Base-by-base conservation (phyloP, 179 eudicot genomes). In the Vitellaria paradoxa region DNA sequence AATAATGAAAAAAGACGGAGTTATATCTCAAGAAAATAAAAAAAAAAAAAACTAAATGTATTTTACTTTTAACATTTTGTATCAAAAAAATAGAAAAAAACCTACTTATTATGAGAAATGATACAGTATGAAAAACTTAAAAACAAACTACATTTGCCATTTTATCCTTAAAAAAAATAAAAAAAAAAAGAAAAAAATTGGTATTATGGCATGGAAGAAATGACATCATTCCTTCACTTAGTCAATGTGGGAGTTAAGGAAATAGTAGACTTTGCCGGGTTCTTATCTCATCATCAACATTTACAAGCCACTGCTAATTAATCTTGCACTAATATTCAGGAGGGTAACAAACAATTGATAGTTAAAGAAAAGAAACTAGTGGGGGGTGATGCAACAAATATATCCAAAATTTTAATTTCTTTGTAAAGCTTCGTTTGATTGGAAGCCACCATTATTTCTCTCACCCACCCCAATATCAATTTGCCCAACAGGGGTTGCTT, bases 231-330 rank as follows among this genome's bases (percentile, higher is more conserved):
- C 56, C 72, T 46, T 46, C 72, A 47, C 1, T 68, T 30, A 30
- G 74, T 70, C 74, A 70, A 70, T 21, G 20, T 70, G 60, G 74
- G 64, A 42, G 75, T 72, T 72, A 53, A 72, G 46, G 63, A 56
- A 30, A 72, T 30, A 15, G 75, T 9, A 40, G 75, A 53, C 20
- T 52, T 26, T 70, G 7, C 74, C 8, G 21, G 61, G 62, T 46
- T 30, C 75, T 72, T 53, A 14, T 63, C 61, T 72, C 75, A 70
- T 49, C 30, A 18, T 56, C 74, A 0, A 50, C 74, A 50, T 70
- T 71, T 55, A 72, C 63, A 72, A 72, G 75, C 9, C 63, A 72
- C 75, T 72, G 1, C 37, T 30, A 30, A 30, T 30, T 30, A 30
- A 30, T 30, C 37, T 30, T 30, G 37, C 2, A 30, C 37, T 30